phyloP scores from a whole-genome alignment of 176 grass and related monocot genomes.

The Carex scoparia region DNA sequence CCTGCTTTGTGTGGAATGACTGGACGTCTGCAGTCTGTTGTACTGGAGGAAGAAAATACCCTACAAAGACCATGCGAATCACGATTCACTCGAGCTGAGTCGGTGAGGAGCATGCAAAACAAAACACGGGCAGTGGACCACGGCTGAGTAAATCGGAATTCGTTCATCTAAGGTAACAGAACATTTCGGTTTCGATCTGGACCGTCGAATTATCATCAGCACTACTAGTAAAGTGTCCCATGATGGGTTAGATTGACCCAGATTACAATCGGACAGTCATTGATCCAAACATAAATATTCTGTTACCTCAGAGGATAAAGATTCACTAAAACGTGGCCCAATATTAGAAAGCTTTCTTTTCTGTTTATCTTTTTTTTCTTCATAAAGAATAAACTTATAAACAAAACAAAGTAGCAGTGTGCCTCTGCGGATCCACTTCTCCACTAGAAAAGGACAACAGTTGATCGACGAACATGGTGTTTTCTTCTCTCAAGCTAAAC shows the following conservation, averaged over 20 bases:
- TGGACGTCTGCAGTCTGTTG: too few relatives aligned
- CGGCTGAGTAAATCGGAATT: too few relatives aligned
- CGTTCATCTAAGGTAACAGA: too few relatives aligned
- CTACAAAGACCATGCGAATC: neutral
- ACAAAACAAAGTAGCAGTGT: neutral
- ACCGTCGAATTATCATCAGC: too few relatives aligned
- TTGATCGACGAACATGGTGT: slow-evolving; percentile 17
- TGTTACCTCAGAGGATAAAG: too few relatives aligned
- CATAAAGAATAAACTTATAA: neutral
- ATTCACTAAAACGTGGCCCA: neutral
- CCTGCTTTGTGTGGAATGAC: too few relatives aligned
- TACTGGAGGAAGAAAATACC: too few relatives aligned
- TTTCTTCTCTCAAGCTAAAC: slow-evolving; percentile 13
- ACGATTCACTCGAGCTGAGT: neutral
- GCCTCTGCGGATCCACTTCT: neutral
- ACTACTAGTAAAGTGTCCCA: too few relatives aligned
- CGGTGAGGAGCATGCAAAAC: neutral
- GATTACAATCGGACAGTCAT: too few relatives aligned
- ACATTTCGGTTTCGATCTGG: too few relatives aligned
- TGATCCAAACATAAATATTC: too few relatives aligned
- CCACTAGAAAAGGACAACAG: neutral
- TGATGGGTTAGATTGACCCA: too few relatives aligned
- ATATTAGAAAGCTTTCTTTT: neutral
- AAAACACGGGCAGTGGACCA: neutral
- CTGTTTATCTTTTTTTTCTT: neutral